A percentile compares a stretch with the other conserved stretches of the same genome.
Conservation (phyloP, 2,329 filamentous ascomycete genomes). For the Sarocladium oryzae region DNA sequence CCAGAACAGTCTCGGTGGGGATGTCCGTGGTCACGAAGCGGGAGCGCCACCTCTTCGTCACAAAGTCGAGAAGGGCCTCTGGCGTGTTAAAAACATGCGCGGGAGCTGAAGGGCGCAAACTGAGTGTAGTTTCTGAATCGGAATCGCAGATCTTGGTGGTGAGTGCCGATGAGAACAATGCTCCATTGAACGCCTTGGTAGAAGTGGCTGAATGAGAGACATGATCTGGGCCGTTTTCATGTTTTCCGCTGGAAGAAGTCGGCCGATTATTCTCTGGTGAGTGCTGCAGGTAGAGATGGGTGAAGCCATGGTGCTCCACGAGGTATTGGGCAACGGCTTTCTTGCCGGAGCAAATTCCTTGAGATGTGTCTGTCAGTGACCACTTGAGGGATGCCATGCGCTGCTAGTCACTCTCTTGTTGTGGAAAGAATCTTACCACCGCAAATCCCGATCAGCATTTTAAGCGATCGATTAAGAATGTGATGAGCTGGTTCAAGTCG, state of each 20-base stretch:
- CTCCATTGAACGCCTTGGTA: slow-evolving; percentile 17
- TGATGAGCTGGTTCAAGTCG: not conserved
- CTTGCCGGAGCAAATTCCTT: slow-evolving; percentile 91
- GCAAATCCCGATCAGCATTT: slow-evolving; percentile 72
- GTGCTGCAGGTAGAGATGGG: slow-evolving; percentile 54
- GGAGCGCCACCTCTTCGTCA: slow-evolving; percentile 76
- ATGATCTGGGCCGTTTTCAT: too few species aligned
- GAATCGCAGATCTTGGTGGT: slow-evolving; percentile 18
- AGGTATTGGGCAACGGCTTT: slow-evolving; percentile 84
- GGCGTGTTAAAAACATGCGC: slow-evolving; percentile 50
- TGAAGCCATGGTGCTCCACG: slow-evolving; percentile 76
- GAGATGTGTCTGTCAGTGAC: not conserved
- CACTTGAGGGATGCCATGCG: too few species aligned
- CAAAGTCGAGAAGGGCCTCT: slow-evolving; percentile 70
- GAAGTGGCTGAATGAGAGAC: too few species aligned
- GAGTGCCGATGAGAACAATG: slow-evolving; percentile 20
- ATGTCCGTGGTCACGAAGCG: slow-evolving; percentile 85
- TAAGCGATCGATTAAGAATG: slow-evolving; percentile 11
- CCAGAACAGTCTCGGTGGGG: slow-evolving; percentile 63
- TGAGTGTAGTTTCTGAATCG: slow-evolving; percentile 19
- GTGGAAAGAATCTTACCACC: slow-evolving; percentile 50
- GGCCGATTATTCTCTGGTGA: slow-evolving; percentile 11
- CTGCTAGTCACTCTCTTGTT: too few species aligned
- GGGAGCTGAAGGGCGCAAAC: slow-evolving; percentile 17
- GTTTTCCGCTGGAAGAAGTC: not conserved